phyloP scores from a whole-genome alignment of 805 yeast genomes.

The Candida ponderosae region DNA sequence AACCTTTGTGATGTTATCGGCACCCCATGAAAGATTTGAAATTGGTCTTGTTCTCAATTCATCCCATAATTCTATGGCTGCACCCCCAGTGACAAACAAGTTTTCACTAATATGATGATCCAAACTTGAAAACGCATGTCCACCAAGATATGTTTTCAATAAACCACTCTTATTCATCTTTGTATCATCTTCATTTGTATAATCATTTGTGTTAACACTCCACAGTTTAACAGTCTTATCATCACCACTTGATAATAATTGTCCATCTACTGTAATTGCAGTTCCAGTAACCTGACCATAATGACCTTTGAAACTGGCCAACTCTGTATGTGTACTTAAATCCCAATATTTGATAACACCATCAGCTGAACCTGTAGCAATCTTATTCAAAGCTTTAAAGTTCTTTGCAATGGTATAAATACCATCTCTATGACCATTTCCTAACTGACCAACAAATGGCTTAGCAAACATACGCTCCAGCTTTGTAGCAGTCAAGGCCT shows the following conservation, averaged over 20 bases:
- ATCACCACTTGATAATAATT: constrained; percentile 77
- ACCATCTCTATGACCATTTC: constrained; percentile 93
- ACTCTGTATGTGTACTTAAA: constrained; percentile 68
- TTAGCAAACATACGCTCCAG: constrained; percentile 95
- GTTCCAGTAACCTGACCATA: constrained; percentile 85
- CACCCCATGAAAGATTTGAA: constrained; percentile 88
- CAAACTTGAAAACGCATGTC: constrained; percentile 72
- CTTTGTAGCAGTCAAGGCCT: constrained; percentile 92
- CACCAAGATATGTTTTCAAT: constrained; percentile 74
- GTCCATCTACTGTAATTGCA: constrained; percentile 45
- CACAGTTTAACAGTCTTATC: constrained; percentile 87
- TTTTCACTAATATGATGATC: constrained; percentile 78
- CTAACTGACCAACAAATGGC: constrained; percentile 93
- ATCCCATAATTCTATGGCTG: constrained; percentile 89
- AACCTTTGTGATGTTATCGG: constrained; percentile 79
- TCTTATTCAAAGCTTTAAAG: constrained; percentile 54
- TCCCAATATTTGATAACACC: constrained; percentile 95
- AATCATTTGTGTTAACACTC: constrained; percentile 61
- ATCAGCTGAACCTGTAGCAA: constrained; percentile 93
- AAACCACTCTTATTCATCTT: constrained; percentile 41
- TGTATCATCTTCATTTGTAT: constrained; percentile 26
- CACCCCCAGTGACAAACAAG: constrained; percentile 88
- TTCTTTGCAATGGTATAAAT: constrained; percentile 83
- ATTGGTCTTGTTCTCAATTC: constrained; percentile 68
- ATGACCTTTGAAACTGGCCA: constrained; percentile 78